Evolutionary conservation across 2,329 filamentous ascomycete genomes (phyloP), one percentile per base, ranked within the genome.

Genomic region (Shiraia bambusicola): DNA sequence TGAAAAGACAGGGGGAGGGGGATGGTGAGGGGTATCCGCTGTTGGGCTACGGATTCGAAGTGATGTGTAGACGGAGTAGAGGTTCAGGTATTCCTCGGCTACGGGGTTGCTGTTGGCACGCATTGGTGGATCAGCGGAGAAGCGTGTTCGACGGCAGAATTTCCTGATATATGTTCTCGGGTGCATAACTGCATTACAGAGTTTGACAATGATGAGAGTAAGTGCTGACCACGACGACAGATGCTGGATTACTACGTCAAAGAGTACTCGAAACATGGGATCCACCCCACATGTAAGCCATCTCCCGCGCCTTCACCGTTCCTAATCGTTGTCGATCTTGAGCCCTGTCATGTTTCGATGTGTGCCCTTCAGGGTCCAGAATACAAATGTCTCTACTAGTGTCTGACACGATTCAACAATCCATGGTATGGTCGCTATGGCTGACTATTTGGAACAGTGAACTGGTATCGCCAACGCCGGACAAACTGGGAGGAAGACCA

Each of bases 381-480:
- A 22, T 22, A 8, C 19, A 8, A 8, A 22, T 22, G 8, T 8
- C 4, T 5, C 19, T 8, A 8, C 19, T 8, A 22, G 19, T 22
- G 19, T 4, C 25, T 12, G 9, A 16, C 17, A 26, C 17, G 14
- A 24, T 22, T 13, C 11, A 29, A 26, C 17, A 17, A 24, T 22
- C 16, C 11, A 29, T 26, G 26, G 34, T 13, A 2, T 13, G 8
- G 15, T 14, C 28, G 22, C 28, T 14, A 15, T 25, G 3, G 28
- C 56, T 61, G 34, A 61, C 33, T 6, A 27, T 17, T 12, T 19
- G 28, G 15, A 15, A 34, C 34, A 78, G 76, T 89, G 46, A 93
- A 91, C 70, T 96, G 89, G 88, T 98, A 98, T 72, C 83, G 90
- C 30, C 86, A 80, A 2, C 75, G 80, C 14, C 73, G 80, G 65